Evolutionary conservation across 2,329 filamentous ascomycete genomes (phyloP).

Genomic region (Xylaria sp.): DNA sequence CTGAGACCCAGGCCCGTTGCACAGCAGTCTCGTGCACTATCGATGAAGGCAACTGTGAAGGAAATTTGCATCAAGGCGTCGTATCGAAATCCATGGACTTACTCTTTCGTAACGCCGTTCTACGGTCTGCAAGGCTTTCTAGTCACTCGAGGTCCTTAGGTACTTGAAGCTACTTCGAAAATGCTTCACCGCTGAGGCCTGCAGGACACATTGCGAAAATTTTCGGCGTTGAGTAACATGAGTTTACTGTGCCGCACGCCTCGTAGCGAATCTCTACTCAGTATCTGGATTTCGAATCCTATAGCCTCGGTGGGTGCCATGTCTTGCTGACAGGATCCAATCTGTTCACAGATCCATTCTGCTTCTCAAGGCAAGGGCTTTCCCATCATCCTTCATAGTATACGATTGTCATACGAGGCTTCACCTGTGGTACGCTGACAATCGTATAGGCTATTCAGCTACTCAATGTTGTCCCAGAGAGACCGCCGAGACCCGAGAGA

Average conservation of each 20-base stretch:
- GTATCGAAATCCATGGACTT: not conserved
- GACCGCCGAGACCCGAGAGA: not conserved
- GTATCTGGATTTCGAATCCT: not conserved
- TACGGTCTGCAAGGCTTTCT: not conserved
- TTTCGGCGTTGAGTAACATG: conserved; percentile 16
- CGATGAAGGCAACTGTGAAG: conserved; percentile 18
- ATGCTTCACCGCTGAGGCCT: conserved; percentile 23
- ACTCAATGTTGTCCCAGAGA: not conserved
- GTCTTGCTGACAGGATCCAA: conserved; percentile 14
- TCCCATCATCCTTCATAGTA: conserved; percentile 2
- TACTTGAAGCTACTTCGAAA: conserved; percentile 26
- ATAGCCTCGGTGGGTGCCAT: conserved; percentile 4
- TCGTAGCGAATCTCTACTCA: not conserved
- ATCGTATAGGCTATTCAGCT: conserved; percentile 10
- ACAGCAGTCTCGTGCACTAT: conserved; percentile 7
- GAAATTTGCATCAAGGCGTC: conserved; percentile 6
- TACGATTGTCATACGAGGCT: not conserved
- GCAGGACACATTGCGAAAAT: conserved; percentile 16
- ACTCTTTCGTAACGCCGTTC: not conserved
- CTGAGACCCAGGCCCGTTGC: conserved; percentile 13
- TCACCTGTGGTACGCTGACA: not conserved
- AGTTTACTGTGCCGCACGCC: conserved; percentile 10
- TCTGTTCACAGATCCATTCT: not conserved
- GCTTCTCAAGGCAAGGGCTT: not conserved
- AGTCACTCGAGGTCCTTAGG: not conserved